A percentile compares a stretch with the other conserved stretches of the same genome.
These are phyloP conservation scores for Geranium brycei DNA, from an alignment of 345 rosid genomes.

Conservation along the genomic window DNA sequence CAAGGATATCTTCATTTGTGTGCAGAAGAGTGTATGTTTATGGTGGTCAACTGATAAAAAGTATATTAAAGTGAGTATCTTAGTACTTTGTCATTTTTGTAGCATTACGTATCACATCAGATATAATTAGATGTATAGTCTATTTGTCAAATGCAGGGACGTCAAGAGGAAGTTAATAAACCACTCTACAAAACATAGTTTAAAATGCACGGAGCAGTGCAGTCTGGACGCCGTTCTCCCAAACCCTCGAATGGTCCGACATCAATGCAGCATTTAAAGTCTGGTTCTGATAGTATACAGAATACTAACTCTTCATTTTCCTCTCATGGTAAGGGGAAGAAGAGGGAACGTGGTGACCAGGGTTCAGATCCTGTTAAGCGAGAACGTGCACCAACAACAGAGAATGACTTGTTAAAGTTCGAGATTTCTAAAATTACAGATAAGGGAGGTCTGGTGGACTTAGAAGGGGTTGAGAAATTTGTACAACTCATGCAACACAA, in stretches of 20 bases:
- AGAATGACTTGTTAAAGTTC: slow-evolving; percentile 44
- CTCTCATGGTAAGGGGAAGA: slow-evolving; percentile 78
- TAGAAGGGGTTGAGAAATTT: slow-evolving; percentile 66
- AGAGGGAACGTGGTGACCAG: slow-evolving; percentile 79
- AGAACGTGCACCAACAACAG: slow-evolving; percentile 42
- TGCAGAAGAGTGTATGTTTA: slow-evolving; percentile 75
- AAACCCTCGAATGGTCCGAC: slow-evolving; percentile 64
- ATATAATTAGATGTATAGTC: slow-evolving; percentile 1
- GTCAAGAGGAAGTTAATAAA: slow-evolving; percentile 64
- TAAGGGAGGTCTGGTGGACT: slow-evolving; percentile 66
- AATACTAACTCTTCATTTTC: slow-evolving; percentile 40
- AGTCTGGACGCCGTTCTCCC: slow-evolving; percentile 75
- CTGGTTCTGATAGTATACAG: slow-evolving; percentile 54
- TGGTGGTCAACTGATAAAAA: slow-evolving; percentile 97
- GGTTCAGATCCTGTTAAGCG: slow-evolving; percentile 54
- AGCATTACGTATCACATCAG: background rate
- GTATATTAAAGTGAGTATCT: slow-evolving; percentile 58
- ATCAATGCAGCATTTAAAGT: slow-evolving; percentile 49
- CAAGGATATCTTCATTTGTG: slow-evolving; percentile 67
- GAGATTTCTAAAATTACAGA: slow-evolving; percentile 70
- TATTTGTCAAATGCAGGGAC: slow-evolving; percentile 27
- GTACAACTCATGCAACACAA: slow-evolving; percentile 65
- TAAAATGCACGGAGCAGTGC: slow-evolving; percentile 75
- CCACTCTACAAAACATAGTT: slow-evolving; percentile 46
- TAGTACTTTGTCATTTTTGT: background rate